These are phyloP conservation scores for Plantago elongata DNA, from an alignment of 257 asterid genomes.

Conservation along the genomic window DNA sequence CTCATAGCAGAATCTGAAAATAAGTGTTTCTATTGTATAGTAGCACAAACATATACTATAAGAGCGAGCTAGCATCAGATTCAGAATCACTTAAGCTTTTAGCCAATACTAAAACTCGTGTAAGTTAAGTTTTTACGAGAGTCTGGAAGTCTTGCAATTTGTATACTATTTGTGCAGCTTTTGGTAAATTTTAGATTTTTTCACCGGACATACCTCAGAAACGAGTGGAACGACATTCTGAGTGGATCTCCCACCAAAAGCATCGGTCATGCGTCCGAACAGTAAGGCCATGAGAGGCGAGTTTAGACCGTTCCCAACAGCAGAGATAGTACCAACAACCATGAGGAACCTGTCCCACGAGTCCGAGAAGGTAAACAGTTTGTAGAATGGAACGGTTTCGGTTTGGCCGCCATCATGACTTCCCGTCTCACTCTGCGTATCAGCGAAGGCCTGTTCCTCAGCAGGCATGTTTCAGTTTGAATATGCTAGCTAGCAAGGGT, in stretches of 20 bases:
- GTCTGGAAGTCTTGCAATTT: too few relatives aligned
- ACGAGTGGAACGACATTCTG: constrained; percentile 39
- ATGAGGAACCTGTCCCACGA: constrained; percentile 51
- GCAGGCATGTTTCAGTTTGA: constrained; percentile 18
- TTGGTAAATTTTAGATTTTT: too few relatives aligned
- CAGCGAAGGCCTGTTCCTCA: constrained; percentile 35
- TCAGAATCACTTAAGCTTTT: neutral
- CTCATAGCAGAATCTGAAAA: too few relatives aligned
- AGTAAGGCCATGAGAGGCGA: constrained; percentile 69
- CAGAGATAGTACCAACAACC: constrained; percentile 56
- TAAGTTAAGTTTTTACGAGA: too few relatives aligned
- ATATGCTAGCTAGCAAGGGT: too few relatives aligned
- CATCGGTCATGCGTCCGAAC: constrained; percentile 63
- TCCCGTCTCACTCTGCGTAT: constrained; percentile 8
- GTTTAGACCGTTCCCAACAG: constrained; percentile 64
- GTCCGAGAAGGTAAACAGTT: constrained; percentile 70
- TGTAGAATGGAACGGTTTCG: constrained; percentile 52
- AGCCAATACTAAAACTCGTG: too few relatives aligned
- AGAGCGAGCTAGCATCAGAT: too few relatives aligned
- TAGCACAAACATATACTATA: neutral
- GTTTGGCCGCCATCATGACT: constrained; percentile 18
- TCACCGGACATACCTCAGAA: too few relatives aligned
- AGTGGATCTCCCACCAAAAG: constrained; percentile 43
- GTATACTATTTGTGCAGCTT: too few relatives aligned
- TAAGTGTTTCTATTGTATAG: neutral